A percentile compares a stretch with the other conserved stretches of the same genome.
phyloP scores from a whole-genome alignment of 2,329 filamentous ascomycete species.

The Colletotrichum cuscutae region DNA sequence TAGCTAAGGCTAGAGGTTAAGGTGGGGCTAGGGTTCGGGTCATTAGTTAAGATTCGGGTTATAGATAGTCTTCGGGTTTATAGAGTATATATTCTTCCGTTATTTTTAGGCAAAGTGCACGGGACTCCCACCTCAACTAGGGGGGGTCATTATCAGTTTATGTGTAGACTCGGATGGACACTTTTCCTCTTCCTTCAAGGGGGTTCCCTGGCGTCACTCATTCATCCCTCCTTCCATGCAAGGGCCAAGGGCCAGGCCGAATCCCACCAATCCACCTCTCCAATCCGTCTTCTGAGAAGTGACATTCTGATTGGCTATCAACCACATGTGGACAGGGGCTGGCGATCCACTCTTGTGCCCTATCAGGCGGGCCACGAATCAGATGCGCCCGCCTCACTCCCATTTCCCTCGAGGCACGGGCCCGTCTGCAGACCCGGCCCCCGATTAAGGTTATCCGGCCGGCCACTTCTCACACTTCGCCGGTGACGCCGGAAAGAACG shows the following conservation, averaged over 20 bases:
- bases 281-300: background rate
- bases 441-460: slow-evolving; percentile 27
- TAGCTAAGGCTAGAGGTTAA: too few species aligned
- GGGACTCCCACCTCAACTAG: too few species aligned
- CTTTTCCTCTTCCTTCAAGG: background rate
- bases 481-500: background rate
- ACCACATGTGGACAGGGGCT: background rate
- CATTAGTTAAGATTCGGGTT: too few species aligned
- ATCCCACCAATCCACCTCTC: background rate
- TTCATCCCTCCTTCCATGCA: background rate
- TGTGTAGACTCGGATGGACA: too few species aligned
- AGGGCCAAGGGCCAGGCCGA: background rate
- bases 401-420: background rate
- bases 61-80: too few species aligned
- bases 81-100: too few species aligned
- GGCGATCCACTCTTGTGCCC: background rate
- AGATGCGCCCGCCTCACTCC: background rate
- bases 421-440: slow-evolving; percentile 1
- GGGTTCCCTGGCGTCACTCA: background rate
- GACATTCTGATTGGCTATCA: background rate
- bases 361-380: slow-evolving; percentile 4
- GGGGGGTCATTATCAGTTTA: too few species aligned
- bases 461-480: background rate
- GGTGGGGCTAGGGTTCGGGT: too few species aligned
- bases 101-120: too few species aligned